Evolutionary conservation across 1,284 basidiomycete species (phyloP).

Genomic region (Papiliotrema fonsecae): DNA sequence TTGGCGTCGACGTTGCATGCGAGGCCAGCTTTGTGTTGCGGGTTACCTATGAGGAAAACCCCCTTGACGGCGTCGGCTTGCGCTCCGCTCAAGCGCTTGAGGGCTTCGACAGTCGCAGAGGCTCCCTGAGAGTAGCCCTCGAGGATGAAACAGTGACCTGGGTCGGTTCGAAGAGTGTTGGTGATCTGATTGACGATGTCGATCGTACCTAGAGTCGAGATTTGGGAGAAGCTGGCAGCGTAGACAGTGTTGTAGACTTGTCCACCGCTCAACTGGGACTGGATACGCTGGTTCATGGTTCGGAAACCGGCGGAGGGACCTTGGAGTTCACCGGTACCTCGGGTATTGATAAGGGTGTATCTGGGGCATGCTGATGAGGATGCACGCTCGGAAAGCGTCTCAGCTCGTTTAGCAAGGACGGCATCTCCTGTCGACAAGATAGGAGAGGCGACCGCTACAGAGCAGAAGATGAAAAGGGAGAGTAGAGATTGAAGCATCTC

Average conservation of each 20-base stretch:
- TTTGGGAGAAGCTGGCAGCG: conserved; percentile 26
- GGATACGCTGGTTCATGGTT: conserved; percentile 14
- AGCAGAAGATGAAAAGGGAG: background rate
- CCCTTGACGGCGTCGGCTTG: conserved; percentile 29
- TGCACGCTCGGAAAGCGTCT: background rate
- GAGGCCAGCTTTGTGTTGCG: conserved; percentile 27
- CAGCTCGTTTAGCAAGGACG: too few relatives aligned
- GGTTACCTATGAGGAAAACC: conserved; percentile 39
- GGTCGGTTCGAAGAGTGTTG: conserved; percentile 7
- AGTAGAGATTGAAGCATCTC: background rate
- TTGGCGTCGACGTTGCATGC: conserved; percentile 34
- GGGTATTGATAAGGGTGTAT: conserved; percentile 35
- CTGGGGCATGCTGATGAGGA: conserved; percentile 5
- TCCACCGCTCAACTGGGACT: conserved; percentile 8
- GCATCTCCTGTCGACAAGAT: too few relatives aligned
- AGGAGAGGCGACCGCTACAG: background rate
- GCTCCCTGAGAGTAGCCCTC: conserved; percentile 31
- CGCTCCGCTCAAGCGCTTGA: conserved; percentile 16
- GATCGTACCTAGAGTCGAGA: conserved; percentile 21
- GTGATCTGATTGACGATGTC: conserved; percentile 20
- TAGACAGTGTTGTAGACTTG: conserved; percentile 35
- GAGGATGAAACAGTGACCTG: conserved; percentile 16
- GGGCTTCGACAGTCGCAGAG: conserved; percentile 32
- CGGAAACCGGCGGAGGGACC: conserved; percentile 20
- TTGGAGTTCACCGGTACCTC: conserved; percentile 37